Percentiles rank a stretch among this genome's conserved stretches.
Conservation (phyloP, 2,329 filamentous ascomycete genomes). For the Paracoccidioides lutzii region DNA sequence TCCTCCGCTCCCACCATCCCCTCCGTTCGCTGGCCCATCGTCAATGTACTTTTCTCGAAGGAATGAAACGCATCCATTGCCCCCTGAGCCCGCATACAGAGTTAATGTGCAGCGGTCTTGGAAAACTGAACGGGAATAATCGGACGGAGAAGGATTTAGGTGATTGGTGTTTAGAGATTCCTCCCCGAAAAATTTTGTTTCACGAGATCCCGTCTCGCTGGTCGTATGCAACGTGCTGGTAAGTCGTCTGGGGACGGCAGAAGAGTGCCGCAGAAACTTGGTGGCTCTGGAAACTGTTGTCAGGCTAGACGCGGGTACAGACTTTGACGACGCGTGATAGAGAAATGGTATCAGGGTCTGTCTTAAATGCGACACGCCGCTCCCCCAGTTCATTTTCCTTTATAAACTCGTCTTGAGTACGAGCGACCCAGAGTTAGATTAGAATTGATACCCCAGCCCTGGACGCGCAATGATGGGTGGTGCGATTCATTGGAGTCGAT, state of each 20-base stretch:
- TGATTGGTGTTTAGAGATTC: constrained; percentile 32
- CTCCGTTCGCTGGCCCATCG: constrained; percentile 84
- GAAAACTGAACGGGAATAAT: constrained; percentile 73
- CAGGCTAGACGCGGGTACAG: constrained; percentile 9
- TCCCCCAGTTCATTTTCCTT: background rate
- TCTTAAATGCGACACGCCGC: constrained; percentile 8
- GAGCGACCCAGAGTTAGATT: background rate
- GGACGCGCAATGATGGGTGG: background rate
- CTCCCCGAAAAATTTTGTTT: background rate
- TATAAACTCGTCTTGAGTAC: background rate
- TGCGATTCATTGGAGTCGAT: too few relatives aligned
- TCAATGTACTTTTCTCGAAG: constrained; percentile 79
- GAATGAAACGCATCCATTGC: constrained; percentile 90
- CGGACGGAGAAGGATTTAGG: constrained; percentile 69
- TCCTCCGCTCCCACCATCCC: constrained; percentile 83
- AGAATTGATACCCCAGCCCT: background rate
- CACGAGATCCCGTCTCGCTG: constrained; percentile 4
- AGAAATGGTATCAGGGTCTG: constrained; percentile 22
- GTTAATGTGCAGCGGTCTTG: constrained; percentile 72
- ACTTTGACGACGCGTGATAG: constrained; percentile 19
- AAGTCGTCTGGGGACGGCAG: constrained; percentile 5
- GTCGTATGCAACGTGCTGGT: background rate
- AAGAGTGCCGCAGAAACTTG: constrained; percentile 8
- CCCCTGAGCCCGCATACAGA: constrained; percentile 66
- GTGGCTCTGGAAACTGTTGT: constrained; percentile 6